These are phyloP conservation scores for Trichophyton benhamiae DNA, from an alignment of 2,329 filamentous ascomycete species.

Conservation along the genomic window DNA sequence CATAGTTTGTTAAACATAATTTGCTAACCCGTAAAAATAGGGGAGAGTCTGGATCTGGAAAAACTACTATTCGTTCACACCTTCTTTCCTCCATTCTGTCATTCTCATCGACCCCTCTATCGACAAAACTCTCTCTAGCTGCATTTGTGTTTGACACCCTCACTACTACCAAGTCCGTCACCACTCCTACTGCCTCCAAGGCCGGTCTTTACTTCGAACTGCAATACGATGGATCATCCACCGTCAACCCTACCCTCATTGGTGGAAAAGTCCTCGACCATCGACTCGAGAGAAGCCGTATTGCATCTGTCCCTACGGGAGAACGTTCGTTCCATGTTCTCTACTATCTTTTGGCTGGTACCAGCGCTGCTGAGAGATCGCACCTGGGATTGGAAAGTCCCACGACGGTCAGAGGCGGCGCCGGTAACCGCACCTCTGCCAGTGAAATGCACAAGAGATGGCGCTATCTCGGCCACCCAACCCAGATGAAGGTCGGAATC, in stretches of 20 bases:
- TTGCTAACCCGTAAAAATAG: slow-evolving; percentile 35
- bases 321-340: slow-evolving; percentile 93
- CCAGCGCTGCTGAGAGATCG: slow-evolving; percentile 75
- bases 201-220: slow-evolving; percentile 90
- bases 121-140: slow-evolving; percentile 82
- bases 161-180: slow-evolving; percentile 93
- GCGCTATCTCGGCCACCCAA: slow-evolving; percentile 92
- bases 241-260: slow-evolving; percentile 72
- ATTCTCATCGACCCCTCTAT: slow-evolving; percentile 84
- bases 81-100: slow-evolving; percentile 72
- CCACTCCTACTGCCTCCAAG: slow-evolving; percentile 90
- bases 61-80: slow-evolving; percentile 87
- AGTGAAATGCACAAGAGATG: slow-evolving; percentile 62
- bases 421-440: slow-evolving; percentile 43
- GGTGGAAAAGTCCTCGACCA: slow-evolving; percentile 93
- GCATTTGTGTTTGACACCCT: slow-evolving; percentile 92
- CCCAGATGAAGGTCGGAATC: slow-evolving; percentile 91
- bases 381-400: slow-evolving; percentile 58
- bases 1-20: neutral
- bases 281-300: slow-evolving; percentile 78
- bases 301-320: slow-evolving; percentile 83
- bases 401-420: slow-evolving; percentile 27
- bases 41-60: slow-evolving; percentile 90
- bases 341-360: slow-evolving; percentile 90
- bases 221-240: slow-evolving; percentile 85